Percentiles rank a stretch among this genome's conserved stretches.
phyloP scores from a whole-genome alignment of 768 basidiomycete genomes.

The Lactarius sanguifluus region DNA sequence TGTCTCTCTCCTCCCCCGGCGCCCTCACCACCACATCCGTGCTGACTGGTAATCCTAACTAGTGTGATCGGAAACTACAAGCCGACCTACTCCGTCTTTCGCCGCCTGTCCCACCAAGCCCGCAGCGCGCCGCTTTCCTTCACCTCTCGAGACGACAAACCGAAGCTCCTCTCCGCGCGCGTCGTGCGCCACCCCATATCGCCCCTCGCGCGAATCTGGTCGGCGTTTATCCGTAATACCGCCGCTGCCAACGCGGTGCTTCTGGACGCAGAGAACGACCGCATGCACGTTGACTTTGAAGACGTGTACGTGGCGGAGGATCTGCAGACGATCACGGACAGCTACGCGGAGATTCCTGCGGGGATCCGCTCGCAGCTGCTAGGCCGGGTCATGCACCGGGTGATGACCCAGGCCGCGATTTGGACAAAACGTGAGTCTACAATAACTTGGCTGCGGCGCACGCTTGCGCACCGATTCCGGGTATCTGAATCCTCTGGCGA shows the following conservation, averaged over 20 bases:
- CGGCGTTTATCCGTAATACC: slow-evolving; percentile 19
- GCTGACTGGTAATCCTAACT: slow-evolving; percentile 3
- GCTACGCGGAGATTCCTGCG: slow-evolving; percentile 23
- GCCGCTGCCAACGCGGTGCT: slow-evolving; percentile 22
- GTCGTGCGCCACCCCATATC: slow-evolving; percentile 28
- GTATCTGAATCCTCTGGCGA: background rate
- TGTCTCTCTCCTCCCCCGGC: background rate
- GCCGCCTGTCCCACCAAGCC: slow-evolving; percentile 16
- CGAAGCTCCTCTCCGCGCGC: slow-evolving; percentile 22
- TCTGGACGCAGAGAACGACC: slow-evolving; percentile 15
- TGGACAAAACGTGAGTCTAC: slow-evolving; percentile 25
- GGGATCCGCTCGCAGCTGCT: slow-evolving; percentile 24
- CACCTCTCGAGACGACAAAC: slow-evolving; percentile 3
- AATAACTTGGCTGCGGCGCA: background rate
- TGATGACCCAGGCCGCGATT: slow-evolving; percentile 20
- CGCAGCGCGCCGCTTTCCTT: slow-evolving; percentile 13
- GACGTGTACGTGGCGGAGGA: slow-evolving; percentile 21
- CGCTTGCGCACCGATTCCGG: background rate
- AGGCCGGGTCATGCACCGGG: slow-evolving; percentile 21
- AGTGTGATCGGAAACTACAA: slow-evolving; percentile 27
- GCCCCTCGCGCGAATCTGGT: slow-evolving; percentile 28
- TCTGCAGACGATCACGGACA: slow-evolving; percentile 13
- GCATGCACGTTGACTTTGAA: slow-evolving; percentile 13
- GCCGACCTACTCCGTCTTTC: slow-evolving; percentile 22
- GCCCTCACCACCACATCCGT: background rate